These are phyloP conservation scores for Erigeron philadelphicus DNA, from an alignment of 140 eudicot genomes.

Conservation along the genomic window DNA sequence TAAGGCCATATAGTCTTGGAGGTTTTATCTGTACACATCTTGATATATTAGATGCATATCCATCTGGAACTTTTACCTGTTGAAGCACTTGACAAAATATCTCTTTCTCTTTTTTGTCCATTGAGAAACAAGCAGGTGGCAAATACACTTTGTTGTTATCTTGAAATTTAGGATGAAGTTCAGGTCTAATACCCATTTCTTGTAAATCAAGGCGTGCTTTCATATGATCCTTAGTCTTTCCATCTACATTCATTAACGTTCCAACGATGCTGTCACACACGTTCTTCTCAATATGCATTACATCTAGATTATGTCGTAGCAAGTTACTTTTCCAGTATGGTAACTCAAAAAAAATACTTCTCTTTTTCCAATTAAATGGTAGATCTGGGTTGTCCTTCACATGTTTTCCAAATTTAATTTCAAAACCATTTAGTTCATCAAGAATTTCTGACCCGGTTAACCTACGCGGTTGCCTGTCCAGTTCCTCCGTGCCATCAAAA, in stretches of 20 bases:
- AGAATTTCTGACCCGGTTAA: constrained; percentile 10
- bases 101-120: constrained; percentile 4
- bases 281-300: not conserved
- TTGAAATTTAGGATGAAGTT: no score
- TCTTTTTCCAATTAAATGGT: constrained; percentile 24
- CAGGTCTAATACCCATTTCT: no score
- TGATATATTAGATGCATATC: constrained; percentile 18
- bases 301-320: not conserved
- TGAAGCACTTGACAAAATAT: constrained; percentile 3
- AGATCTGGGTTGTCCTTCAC: constrained; percentile 13
- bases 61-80: constrained; percentile 18
- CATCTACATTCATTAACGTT: no score
- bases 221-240: no score
- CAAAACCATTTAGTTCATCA: constrained; percentile 8
- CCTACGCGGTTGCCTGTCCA: not conserved
- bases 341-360: constrained; percentile 1
- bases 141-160: no score
- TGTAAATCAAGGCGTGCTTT: no score
- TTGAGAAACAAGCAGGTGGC: no score
- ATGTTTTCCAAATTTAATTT: constrained; percentile 19
- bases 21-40: not conserved
- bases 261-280: not conserved
- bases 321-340: constrained; percentile 17
- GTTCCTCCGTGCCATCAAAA: constrained; percentile 11
- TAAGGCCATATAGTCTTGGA: not conserved